Percentiles rank a stretch among this genome's conserved stretches.
These are phyloP conservation scores for Vitis hybrid DNA, from an alignment of 177 flowering plant genomes.

Conservation along the genomic window DNA sequence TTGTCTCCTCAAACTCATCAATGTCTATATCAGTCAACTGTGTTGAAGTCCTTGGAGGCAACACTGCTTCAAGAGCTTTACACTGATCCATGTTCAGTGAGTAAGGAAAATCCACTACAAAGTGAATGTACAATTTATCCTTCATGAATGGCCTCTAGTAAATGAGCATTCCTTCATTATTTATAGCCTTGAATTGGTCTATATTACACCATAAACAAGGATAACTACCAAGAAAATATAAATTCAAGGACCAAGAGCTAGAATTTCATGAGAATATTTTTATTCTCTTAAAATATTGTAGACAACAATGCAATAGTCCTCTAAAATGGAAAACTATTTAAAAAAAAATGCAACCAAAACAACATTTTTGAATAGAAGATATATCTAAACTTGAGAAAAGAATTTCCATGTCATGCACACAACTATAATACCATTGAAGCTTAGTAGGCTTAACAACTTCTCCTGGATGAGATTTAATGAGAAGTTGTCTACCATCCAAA, in stretches of 20 bases:
- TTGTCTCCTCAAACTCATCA: slow-evolving; percentile 95
- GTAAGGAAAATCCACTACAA: slow-evolving; percentile 86
- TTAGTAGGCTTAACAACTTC: slow-evolving; percentile 71
- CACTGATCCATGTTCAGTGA: slow-evolving; percentile 57
- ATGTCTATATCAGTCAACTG: slow-evolving; percentile 82
- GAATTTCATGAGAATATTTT: too few relatives aligned
- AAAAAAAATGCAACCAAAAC: neutral
- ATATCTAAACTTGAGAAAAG: neutral
- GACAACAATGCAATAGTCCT: too few relatives aligned
- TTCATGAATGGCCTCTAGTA: slow-evolving; percentile 87
- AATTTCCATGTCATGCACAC: too few relatives aligned
- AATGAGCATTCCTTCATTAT: slow-evolving; percentile 91
- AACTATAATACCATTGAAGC: neutral
- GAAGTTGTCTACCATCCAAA: slow-evolving; percentile 61
- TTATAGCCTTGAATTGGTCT: slow-evolving; percentile 84
- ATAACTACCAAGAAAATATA: too few relatives aligned
- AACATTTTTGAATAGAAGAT: neutral
- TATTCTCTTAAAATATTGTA: too few relatives aligned
- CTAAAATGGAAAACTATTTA: neutral
- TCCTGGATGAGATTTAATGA: slow-evolving; percentile 61
- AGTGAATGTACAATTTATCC: slow-evolving; percentile 84
- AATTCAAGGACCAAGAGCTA: too few relatives aligned
- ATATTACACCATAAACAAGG: neutral
- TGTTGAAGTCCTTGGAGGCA: slow-evolving; percentile 53
- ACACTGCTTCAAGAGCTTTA: slow-evolving; percentile 59